Base-by-base conservation (phyloP, 306 rosid species). In the Gastrolobium bilobum region DNA sequence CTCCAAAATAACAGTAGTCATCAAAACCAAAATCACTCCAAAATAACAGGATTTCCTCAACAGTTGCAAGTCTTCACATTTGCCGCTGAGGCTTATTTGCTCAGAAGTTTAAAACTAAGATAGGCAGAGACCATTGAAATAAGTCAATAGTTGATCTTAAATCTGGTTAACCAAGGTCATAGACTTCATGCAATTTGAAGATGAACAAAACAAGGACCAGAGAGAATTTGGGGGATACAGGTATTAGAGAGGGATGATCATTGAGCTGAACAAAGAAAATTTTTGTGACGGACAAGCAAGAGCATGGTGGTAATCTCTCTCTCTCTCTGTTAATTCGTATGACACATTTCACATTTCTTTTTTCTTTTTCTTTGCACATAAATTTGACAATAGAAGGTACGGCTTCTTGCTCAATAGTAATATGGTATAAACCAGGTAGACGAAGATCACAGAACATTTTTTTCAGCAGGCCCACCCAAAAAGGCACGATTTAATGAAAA, bases 11-110 rank as follows among this genome's bases (percentile, higher is more conserved):
- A 52, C 34, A 40, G 63, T 4, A 26, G 54, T n/a, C 56, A 74
- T 74, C 9, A 40, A 71, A 79, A 31, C 58, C 73, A 51, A 71
- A 78, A 10, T 70, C 64, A 46, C 71, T 47, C 56, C 14, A 50
- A 31, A 35, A n/a, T 48, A 38, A 31, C 54, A 71, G 31, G 43
- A 50, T 40, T 79, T 69, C 31, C 5, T 37, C 29, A 2, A 2
- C 31, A 42, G 44, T 10, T 54, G 58, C 9, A 35, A 66, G 48
- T 20, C 7, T 34, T n/a, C 47, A 47, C 35, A 73, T 30, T 60
- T 59, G 1, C 34, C 5, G 35, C 38, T 38, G 33, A 61, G 76
- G 46, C 10, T 37, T n/a, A 68, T n/a, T 38, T 7, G 20, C 59
- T 26, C 13, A n/a, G 9, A 6, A 48, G 73, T 74, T 69, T 63